Evolutionary conservation across 2,329 filamentous ascomycete genomes (phyloP), one percentile per base, ranked within the genome.

Genomic region (Hymenoscyphus occultus): DNA sequence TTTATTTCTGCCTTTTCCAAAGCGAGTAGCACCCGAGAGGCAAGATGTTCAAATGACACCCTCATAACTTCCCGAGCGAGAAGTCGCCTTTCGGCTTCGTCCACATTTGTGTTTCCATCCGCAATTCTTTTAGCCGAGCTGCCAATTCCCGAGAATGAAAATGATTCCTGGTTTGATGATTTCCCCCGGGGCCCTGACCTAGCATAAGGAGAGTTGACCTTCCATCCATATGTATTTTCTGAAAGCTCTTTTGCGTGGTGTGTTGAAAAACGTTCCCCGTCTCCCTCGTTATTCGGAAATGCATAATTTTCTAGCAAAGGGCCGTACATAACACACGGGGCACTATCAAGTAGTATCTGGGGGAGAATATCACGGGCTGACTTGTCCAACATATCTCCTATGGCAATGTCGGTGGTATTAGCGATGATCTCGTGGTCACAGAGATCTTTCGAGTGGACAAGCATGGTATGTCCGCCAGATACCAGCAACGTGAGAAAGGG

Each of bases 301-400:
- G 91, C 91, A 76, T 93, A 97, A 4, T 81, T 71, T 74, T 98
- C 94, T 19, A 99, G 84, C 19, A 89, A 77, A 35, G 87, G 87
- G 3, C 89, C 95, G 78, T 96, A 98, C 82, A 92, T 92, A 62
- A 91, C 88, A 71, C 85, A 84, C 54, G 80, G 81, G 45, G 82
- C 81, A 0, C 76, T 75, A 19, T 82, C 78, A 28, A 94, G 76
- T 2, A 88, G 69, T 0, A 81, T 76, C 0, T 78, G 32, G 0
- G 93, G 94, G 0, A 98, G 78, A 64, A 97, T 86, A 16, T 83
- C 81, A 58, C 95, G 86, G 7, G 92, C 93, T 64, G 87, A 84
- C 78, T 98, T 97, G 80, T 99, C 95, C 40, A 99, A 81, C 72
- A 91, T 86, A 77, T 97, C 92, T 59, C 95, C 95, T 65, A 97